phyloP scores from a whole-genome alignment of 495 filamentous ascomycete genomes.

The Lasiosphaeria ovina region DNA sequence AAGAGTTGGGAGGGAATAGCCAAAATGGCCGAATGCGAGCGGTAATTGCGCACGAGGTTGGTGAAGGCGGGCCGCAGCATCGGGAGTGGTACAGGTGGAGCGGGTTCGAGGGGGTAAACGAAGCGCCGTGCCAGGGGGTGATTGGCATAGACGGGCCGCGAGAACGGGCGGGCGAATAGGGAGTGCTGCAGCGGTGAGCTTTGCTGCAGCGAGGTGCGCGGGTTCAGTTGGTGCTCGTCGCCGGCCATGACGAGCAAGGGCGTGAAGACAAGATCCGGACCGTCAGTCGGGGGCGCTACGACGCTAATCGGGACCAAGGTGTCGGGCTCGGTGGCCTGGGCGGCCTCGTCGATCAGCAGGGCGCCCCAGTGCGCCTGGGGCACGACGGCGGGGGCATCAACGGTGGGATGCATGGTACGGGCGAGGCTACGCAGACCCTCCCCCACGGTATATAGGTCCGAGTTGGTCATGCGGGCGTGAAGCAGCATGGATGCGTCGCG shows the following conservation, averaged over 20 bases:
- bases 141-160: conserved; percentile 42
- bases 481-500: conserved; percentile 50
- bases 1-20: conserved; percentile 52
- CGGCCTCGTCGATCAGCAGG: conserved; percentile 57
- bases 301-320: conserved; percentile 48
- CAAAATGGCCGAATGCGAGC: conserved; percentile 57
- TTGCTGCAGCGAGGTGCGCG: conserved; percentile 41
- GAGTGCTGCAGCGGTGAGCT: conserved; percentile 41
- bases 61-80: conserved; percentile 48
- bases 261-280: conserved; percentile 25
- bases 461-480: conserved; percentile 47
- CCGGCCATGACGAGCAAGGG: conserved; percentile 56
- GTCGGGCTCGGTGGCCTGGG: conserved; percentile 56
- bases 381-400: conserved; percentile 1
- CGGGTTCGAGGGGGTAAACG: conserved; percentile 1
- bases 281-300: conserved; percentile 47
- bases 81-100: conserved; percentile 14
- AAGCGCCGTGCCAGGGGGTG: conserved; percentile 48
- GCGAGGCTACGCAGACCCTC: conserved; percentile 4
- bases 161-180: conserved; percentile 53
- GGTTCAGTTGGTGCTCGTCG: conserved; percentile 54
- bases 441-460: conserved; percentile 28
- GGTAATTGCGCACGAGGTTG: conserved; percentile 58
- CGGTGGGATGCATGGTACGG: conserved; percentile 17
- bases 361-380: conserved; percentile 50